Percentiles rank a stretch among this genome's conserved stretches.
These are phyloP conservation scores for Starmerella vitae DNA, from an alignment of 805 yeast species.

Conservation along the genomic window DNA sequence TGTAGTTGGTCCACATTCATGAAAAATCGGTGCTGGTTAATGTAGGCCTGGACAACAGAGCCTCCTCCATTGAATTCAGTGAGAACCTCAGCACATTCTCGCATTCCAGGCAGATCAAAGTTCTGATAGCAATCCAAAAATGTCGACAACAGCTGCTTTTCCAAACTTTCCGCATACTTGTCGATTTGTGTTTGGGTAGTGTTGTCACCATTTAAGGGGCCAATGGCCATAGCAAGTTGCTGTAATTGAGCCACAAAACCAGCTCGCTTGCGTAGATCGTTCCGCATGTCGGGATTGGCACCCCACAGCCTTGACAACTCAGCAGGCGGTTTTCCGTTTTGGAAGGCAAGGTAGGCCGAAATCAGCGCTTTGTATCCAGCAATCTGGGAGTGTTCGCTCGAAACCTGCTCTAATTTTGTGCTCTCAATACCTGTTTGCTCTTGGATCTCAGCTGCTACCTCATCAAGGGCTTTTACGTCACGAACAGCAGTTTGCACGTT, in stretches of 20 bases:
- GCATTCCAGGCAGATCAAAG: slow-evolving; percentile 57
- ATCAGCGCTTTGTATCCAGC: slow-evolving; percentile 58
- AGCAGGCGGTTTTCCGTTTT: slow-evolving; percentile 37
- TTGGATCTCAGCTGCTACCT: slow-evolving; percentile 23
- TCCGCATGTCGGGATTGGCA: no score
- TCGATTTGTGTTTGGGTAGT: slow-evolving; percentile 38
- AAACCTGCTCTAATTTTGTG: slow-evolving; percentile 27
- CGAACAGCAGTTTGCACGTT: slow-evolving; percentile 31
- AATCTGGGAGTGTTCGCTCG: slow-evolving; percentile 62
- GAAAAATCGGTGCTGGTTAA: slow-evolving; percentile 65
- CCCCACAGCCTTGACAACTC: slow-evolving; percentile 48
- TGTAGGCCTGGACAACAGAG: slow-evolving; percentile 68
- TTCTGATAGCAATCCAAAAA: slow-evolving; percentile 64
- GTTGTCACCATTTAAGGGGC: slow-evolving; percentile 14
- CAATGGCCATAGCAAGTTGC: slow-evolving; percentile 50
- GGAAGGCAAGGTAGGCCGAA: slow-evolving; percentile 63
- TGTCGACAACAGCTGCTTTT: slow-evolving; percentile 48
- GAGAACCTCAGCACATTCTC: slow-evolving; percentile 56
- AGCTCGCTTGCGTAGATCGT: slow-evolving; percentile 59
- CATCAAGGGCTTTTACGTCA: slow-evolving; percentile 29
- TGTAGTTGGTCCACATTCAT: slow-evolving; percentile 31
- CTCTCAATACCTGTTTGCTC: slow-evolving; percentile 24
- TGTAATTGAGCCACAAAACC: slow-evolving; percentile 51
- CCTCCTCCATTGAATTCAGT: slow-evolving; percentile 75
- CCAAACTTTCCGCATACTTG: slow-evolving; percentile 65